Evolutionary conservation across 108 stramenopile genomes (phyloP), one percentile per base, ranked within the genome.

Genomic region (Skeletonema potamos): DNA sequence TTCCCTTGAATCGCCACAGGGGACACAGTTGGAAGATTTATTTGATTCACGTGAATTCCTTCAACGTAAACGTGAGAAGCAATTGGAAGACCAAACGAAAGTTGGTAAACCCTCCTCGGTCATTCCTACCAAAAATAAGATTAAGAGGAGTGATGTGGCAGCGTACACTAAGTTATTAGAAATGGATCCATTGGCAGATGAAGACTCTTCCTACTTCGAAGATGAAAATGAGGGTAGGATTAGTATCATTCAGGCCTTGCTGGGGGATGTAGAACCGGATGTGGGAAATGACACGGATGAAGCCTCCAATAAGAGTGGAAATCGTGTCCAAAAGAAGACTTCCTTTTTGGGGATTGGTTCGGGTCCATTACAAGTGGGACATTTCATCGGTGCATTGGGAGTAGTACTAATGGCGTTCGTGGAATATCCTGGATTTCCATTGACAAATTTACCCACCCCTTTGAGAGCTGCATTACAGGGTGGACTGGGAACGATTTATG

Each of bases 361-460:
- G 33, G 91, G 91, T 18, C 87, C 89, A 6, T 73, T 95, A 29
- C 93, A 95, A 74, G 89, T 95, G 27, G 93, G 93, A 9, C 93
- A 95, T 76, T 84, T 86, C 60, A 86, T 95, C 59, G 93, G 93
- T n/a, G 84, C 88, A 13, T 75, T 95, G 68, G 89, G 79, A 11
- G 85, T 92, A 54, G 66, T 92, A 2, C 55, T 95, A 32, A 89
- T 88, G 87, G 91, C 89, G 39, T 92, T 89, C 65, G 87, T 95
- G 18, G 87, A 95, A 65, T 95, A 95, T 72, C 93, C 93, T 30
- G 93, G 93, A 18, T 95, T 95, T 70, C 93, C 93, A 1, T 72
- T 95, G 81, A 95, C 93, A 1, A 91, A 95, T 73, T 81, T 95
- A 58, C 93, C 93, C 17, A 83, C 88, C 51, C 87, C 85, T 0